Percentiles rank a stretch among this genome's conserved stretches.
These are phyloP conservation scores for Solanum aculeatissimum DNA, from an alignment of 305 asterid genomes.

Conservation along the genomic window DNA sequence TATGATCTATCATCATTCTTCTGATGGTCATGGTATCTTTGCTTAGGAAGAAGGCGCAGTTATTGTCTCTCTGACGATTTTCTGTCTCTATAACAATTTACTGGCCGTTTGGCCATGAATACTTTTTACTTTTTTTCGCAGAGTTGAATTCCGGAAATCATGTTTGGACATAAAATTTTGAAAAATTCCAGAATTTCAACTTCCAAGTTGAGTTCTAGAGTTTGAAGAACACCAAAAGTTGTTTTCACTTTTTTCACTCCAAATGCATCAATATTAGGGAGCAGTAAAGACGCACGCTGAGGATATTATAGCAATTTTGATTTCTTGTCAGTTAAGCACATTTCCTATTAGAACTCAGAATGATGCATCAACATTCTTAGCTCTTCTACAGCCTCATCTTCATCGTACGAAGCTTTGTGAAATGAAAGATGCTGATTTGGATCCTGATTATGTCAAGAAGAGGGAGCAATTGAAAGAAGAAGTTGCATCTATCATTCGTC, in stretches of 20 bases:
- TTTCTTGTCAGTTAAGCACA: not conserved
- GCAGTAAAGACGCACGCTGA: not conserved
- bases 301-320: not conserved
- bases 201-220: too few relatives aligned
- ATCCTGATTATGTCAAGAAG: conserved; percentile 61
- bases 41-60: not conserved
- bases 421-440: conserved; percentile 78
- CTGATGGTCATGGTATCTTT: not conserved
- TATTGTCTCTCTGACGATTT: not conserved
- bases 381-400: conserved; percentile 78
- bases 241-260: too few relatives aligned
- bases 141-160: too few relatives aligned
- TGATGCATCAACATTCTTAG: conserved; percentile 5
- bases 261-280: not conserved
- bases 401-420: conserved; percentile 95
- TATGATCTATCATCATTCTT: not conserved
- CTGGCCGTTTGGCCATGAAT: too few relatives aligned
- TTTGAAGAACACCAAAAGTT: too few relatives aligned
- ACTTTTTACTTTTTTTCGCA: too few relatives aligned
- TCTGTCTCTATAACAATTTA: not conserved
- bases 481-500: conserved; percentile 71
- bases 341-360: not conserved
- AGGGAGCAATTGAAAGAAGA: conserved; percentile 70
- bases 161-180: too few relatives aligned
- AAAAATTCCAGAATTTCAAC: too few relatives aligned